Evolutionary conservation across 2,329 filamentous ascomycete genomes (phyloP).

Genomic region (Ophiostoma angusticollis): DNA sequence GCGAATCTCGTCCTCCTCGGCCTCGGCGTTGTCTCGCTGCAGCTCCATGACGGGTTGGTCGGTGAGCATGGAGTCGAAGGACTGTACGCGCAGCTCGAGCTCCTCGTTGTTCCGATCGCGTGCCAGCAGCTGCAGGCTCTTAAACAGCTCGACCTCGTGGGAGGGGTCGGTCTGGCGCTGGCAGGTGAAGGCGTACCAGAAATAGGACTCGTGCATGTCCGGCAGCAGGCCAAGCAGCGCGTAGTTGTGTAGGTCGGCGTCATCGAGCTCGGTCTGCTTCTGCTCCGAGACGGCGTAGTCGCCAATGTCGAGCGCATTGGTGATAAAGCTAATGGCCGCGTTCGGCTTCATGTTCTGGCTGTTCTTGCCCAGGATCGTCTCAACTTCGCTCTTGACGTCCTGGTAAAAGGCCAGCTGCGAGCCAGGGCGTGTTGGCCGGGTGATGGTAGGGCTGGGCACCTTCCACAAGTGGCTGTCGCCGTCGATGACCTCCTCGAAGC

Average conservation of each 20-base stretch:
- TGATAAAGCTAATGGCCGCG: slow-evolving; percentile 17
- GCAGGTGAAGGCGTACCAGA: slow-evolving; percentile 18
- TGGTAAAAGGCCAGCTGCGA: slow-evolving; percentile 36
- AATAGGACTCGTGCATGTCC: slow-evolving; percentile 16
- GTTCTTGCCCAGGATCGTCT: slow-evolving; percentile 23
- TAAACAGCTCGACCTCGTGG: slow-evolving; percentile 10
- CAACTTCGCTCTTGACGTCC: slow-evolving; percentile 35
- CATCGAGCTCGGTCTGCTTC: background rate
- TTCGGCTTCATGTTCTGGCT: slow-evolving; percentile 14
- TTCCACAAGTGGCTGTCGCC: slow-evolving; percentile 28
- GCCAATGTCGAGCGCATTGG: slow-evolving; percentile 12
- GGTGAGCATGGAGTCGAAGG: slow-evolving; percentile 10
- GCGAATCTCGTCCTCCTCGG: slow-evolving; percentile 14
- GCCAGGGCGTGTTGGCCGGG: slow-evolving; percentile 26
- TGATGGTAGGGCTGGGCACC: slow-evolving; percentile 23
- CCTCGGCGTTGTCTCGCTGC: no score
- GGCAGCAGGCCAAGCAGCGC: slow-evolving; percentile 15
- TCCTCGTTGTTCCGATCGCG: slow-evolving; percentile 15
- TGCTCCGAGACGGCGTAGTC: slow-evolving; percentile 3
- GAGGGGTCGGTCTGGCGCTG: slow-evolving; percentile 16
- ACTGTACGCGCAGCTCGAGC: slow-evolving; percentile 12
- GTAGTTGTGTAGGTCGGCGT: slow-evolving; percentile 12
- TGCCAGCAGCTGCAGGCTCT: slow-evolving; percentile 13
- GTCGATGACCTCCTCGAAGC: slow-evolving; percentile 31
- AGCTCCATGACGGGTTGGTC: background rate